These are phyloP conservation scores for Ophiostoma angusticollis DNA, from an alignment of 2,329 filamentous ascomycete genomes.

Conservation along the genomic window DNA sequence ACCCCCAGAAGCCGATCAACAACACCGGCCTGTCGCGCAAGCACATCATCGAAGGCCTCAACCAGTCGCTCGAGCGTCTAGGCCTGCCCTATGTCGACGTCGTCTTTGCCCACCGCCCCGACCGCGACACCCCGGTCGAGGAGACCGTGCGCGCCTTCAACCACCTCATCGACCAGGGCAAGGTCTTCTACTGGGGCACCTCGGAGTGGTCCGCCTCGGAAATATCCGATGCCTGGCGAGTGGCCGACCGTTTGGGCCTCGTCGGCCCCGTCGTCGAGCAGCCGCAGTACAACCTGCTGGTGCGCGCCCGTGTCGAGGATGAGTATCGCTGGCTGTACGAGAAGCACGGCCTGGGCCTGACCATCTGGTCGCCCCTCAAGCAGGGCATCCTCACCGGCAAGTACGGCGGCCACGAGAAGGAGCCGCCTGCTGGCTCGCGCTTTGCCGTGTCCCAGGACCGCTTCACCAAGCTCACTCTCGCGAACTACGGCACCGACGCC, in stretches of 20 bases:
- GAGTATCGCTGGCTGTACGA: constrained; percentile 46
- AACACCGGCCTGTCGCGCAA: constrained; percentile 48
- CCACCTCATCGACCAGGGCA: constrained; percentile 53
- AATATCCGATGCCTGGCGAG: constrained; percentile 49
- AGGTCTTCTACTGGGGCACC: constrained; percentile 61
- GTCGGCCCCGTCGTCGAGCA: constrained; percentile 55
- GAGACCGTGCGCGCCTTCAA: constrained; percentile 61
- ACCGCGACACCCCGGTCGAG: constrained; percentile 56
- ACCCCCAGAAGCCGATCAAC: constrained; percentile 31
- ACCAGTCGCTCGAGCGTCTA: constrained; percentile 43
- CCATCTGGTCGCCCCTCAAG: constrained; percentile 40
- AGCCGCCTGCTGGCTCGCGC: constrained; percentile 32
- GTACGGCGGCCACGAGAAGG: constrained; percentile 42
- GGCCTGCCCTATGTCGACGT: constrained; percentile 52
- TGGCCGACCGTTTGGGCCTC: constrained; percentile 45
- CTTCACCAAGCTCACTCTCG: constrained; percentile 43
- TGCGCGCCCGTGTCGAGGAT: constrained; percentile 43
- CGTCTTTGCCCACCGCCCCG: constrained; percentile 57
- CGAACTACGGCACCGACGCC: constrained; percentile 31
- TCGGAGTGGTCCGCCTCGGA: constrained; percentile 59
- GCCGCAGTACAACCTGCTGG: constrained; percentile 53
- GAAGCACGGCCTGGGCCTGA: constrained; percentile 43
- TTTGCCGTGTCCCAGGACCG: constrained; percentile 41
- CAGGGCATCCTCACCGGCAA: constrained; percentile 48
- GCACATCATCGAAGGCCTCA: constrained; percentile 47